phyloP scores from a whole-genome alignment of 1,284 basidiomycete genomes.

The Gyrodon tennesseensis region DNA sequence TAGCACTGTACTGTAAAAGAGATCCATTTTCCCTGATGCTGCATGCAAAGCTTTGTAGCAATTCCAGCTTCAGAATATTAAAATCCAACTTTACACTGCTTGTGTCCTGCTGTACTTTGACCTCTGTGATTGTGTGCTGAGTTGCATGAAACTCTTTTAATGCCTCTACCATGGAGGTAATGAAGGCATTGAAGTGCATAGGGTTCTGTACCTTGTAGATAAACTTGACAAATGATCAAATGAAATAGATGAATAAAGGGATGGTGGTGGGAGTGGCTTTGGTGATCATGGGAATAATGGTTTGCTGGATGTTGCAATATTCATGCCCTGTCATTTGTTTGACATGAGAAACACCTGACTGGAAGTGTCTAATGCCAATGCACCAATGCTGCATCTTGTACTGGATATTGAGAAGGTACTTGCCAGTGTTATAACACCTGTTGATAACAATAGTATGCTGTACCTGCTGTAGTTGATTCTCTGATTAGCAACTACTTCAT shows the following conservation, averaged over 20 bases:
- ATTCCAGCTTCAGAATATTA: too few species aligned
- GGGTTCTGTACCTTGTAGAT: background rate
- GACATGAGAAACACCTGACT: slow-evolving; percentile 1
- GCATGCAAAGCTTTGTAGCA: too few species aligned
- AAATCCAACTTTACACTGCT: too few species aligned
- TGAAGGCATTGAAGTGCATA: background rate
- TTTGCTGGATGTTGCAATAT: background rate
- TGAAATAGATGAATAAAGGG: background rate
- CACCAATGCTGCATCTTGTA: background rate
- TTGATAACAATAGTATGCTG: too few species aligned
- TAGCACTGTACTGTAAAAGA: too few species aligned
- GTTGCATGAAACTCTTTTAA: too few species aligned
- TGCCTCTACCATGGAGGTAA: background rate
- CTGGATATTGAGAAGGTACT: background rate
- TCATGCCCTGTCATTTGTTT: slow-evolving; percentile 11
- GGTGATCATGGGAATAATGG: background rate
- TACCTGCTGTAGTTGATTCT: too few species aligned
- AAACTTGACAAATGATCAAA: background rate
- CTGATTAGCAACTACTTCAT: too few species aligned
- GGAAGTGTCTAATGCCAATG: background rate
- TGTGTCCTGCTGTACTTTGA: too few species aligned
- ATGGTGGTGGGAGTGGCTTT: background rate
- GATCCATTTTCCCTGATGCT: too few species aligned
- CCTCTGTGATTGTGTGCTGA: too few species aligned
- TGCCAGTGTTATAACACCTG: too few species aligned